Base-by-base conservation (phyloP, 1,139 yeast genomes). In the Hansenula lynferdii region DNA sequence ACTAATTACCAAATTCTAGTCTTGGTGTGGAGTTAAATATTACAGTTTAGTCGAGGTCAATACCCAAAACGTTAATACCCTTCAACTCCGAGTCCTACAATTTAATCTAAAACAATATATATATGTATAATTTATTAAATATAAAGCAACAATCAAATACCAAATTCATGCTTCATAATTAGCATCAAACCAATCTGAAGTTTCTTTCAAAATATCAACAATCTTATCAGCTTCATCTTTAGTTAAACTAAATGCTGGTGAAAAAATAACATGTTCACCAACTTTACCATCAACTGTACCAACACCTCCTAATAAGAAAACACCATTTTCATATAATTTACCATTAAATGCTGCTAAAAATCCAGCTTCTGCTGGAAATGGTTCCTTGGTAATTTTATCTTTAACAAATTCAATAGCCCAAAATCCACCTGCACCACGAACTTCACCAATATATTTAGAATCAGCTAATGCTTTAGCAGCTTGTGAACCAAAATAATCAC, bases 391-490 rank as follows among this genome's bases (percentile, higher is more conserved):
- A 10, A 40, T 53, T 41, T 67, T 67, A 53, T 77, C 65, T 51
- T 75, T 67, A 45, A 76, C 79, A 37, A 75, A 62, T 56, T 78
- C 84, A 42, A 77, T 49, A 6, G 77, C 64, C 75, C 81, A 75
- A 59, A 78, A 78, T 17, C 78, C 75, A 43, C 83, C 83, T 43
- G 70, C 57, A 31, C 84, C 84, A 61, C 84, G 70, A 32, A 77
- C 69, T 45, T 77, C 79, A 44, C 81, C 83, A 28, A 67, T 74
- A 36, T 69, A 65, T 42, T 62, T 64, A 11, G 55, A 44, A 24
- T 54, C 56, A 15, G 61, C 50, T 28, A 70, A 57, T 31, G 51
- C 61, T 27, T 58, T 58, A 31, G 53, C 53, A 38, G 77, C 60
- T 40, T 57, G 60, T 22, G 57, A 56, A 40, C 80, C 81, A 56